Percentiles rank a stretch among this genome's conserved stretches.
Conservation (phyloP, 2,329 filamentous ascomycete species). For the Fusarium beomiforme region DNA sequence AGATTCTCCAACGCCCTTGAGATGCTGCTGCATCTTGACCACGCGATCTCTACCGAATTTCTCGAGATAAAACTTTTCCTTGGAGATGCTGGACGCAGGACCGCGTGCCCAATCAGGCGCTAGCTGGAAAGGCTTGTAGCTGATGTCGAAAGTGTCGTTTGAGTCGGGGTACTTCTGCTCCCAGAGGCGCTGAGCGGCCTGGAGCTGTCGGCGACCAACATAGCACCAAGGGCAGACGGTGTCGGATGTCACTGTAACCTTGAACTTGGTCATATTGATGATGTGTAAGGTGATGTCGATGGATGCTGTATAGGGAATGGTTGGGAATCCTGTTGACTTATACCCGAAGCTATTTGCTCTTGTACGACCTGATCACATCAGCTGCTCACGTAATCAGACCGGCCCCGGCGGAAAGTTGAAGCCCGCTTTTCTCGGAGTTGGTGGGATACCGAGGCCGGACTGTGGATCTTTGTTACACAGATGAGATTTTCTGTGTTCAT, state of each 20-base stretch:
- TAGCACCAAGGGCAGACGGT: conserved; percentile 64
- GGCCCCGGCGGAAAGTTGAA: conserved; percentile 1
- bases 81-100: conserved; percentile 47
- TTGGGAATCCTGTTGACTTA: conserved; percentile 6
- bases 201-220: conserved; percentile 58
- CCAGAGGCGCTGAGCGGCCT: conserved; percentile 57
- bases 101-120: conserved; percentile 48
- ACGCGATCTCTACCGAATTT: conserved; percentile 73
- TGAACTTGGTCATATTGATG: conserved; percentile 66
- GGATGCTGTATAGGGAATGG: not conserved
- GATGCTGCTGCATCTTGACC: conserved; percentile 44
- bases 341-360: conserved; percentile 1
- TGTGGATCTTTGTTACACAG: not conserved
- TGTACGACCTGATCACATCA: conserved; percentile 24
- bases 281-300: conserved; percentile 1
- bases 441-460: conserved; percentile 33
- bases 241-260: conserved; percentile 60
- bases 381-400: conserved; percentile 30
- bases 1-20: conserved; percentile 45
- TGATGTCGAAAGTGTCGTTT: conserved; percentile 67
- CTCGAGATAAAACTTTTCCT: conserved; percentile 50
- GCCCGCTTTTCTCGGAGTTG: conserved; percentile 13
- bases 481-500: not conserved
- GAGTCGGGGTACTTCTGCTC: conserved; percentile 52
- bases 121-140: conserved; percentile 59